A percentile compares a stretch with the other conserved stretches of the same genome.
These are phyloP conservation scores for Aquanectria penicillioides DNA, from an alignment of 2,329 filamentous ascomycete species.

Conservation along the genomic window DNA sequence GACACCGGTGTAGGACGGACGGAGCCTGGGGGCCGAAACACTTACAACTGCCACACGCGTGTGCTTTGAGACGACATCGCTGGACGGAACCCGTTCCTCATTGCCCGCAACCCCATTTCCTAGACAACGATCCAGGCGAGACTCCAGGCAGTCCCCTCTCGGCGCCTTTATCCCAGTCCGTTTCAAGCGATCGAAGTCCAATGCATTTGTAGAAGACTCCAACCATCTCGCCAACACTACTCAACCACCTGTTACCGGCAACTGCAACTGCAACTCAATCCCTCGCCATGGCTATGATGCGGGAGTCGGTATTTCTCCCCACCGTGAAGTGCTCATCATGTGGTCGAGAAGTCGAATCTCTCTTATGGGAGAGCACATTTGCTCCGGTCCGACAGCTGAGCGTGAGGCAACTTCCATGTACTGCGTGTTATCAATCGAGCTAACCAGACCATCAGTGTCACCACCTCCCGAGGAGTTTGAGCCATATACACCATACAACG, in stretches of 20 bases:
- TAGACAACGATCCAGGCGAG: background rate
- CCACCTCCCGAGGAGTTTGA: slow-evolving; percentile 49
- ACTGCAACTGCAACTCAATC: background rate
- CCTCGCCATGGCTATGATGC: slow-evolving; percentile 59
- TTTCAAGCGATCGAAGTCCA: slow-evolving; percentile 4
- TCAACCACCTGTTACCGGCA: slow-evolving; percentile 7
- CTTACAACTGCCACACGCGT: slow-evolving; percentile 18
- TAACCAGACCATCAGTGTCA: slow-evolving; percentile 44
- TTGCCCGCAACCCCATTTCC: slow-evolving; percentile 4
- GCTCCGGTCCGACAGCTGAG: slow-evolving; percentile 61
- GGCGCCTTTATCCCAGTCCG: slow-evolving; percentile 8
- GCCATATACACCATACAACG: slow-evolving; percentile 40
- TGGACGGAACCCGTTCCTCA: slow-evolving; percentile 12
- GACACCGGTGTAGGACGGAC: slow-evolving; percentile 40
- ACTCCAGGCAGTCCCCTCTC: slow-evolving; percentile 2
- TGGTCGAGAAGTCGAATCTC: slow-evolving; percentile 82
- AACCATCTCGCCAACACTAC: slow-evolving; percentile 9
- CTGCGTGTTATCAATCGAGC: slow-evolving; percentile 2
- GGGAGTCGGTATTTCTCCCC: slow-evolving; percentile 78
- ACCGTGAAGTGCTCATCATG: slow-evolving; percentile 90
- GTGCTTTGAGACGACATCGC: slow-evolving; percentile 20
- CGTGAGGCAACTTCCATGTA: slow-evolving; percentile 46
- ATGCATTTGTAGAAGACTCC: slow-evolving; percentile 22
- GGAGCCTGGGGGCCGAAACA: slow-evolving; percentile 42
- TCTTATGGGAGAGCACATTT: slow-evolving; percentile 86